A percentile compares a stretch with the other conserved stretches of the same genome.
These are phyloP conservation scores for Pseudopyricularia javanii DNA, from an alignment of 2,329 filamentous ascomycete species.

Conservation along the genomic window DNA sequence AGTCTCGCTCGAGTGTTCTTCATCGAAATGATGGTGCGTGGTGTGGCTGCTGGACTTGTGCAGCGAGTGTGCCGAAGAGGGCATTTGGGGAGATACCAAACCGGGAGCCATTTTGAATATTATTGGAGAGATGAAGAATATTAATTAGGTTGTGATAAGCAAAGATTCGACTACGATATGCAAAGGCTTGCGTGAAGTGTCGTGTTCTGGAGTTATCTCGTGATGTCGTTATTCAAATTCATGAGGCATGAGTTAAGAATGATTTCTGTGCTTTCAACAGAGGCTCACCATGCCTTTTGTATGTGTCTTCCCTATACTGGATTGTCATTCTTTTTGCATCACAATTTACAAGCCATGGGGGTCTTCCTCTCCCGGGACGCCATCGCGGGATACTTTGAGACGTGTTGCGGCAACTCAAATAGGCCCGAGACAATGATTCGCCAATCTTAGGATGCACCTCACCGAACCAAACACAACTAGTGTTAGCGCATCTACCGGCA, in stretches of 20 bases:
- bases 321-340: not conserved
- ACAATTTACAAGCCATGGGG: not conserved
- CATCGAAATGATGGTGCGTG: not conserved
- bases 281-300: not conserved
- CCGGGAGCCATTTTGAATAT: not conserved
- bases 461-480: not conserved
- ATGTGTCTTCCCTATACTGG: not conserved
- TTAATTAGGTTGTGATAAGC: not conserved
- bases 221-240: not conserved
- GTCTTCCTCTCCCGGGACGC: not conserved
- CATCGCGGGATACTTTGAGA: not conserved
- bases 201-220: not conserved
- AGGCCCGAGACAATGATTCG: not conserved
- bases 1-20: not conserved
- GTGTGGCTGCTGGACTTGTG: not conserved
- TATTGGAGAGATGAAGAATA: not conserved
- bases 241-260: not conserved
- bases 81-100: not conserved
- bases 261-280: not conserved
- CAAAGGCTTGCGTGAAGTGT: not conserved
- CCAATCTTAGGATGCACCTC: not conserved
- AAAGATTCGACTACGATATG: too few species aligned
- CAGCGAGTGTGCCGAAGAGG: not conserved
- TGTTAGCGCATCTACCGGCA: not conserved
- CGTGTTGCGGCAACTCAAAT: not conserved